Evolutionary conservation across 2,329 filamentous ascomycete species (phyloP), one percentile per base, ranked within the genome.

Genomic region (Apiospora koreana): DNA sequence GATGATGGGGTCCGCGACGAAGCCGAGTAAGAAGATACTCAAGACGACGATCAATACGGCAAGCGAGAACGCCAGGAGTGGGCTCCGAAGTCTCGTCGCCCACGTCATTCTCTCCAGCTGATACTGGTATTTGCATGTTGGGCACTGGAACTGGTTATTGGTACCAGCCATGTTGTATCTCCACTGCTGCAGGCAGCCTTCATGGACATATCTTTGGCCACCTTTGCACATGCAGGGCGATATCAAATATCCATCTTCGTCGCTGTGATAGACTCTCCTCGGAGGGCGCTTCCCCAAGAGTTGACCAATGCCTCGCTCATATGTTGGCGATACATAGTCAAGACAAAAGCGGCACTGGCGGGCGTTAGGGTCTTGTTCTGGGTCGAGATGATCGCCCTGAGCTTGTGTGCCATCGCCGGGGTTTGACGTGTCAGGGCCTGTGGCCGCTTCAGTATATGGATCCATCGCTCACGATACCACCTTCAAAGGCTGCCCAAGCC

Each of bases 161-260:
- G 91, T 97, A 75, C 95, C 94, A 70, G 93, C 88, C 42, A 84
- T 86, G 77, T 93, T 88, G 73, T 91, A 87, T 75, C 96, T 89
- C 94, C 95, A 98, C 14, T 89, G 86, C 76, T 93, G 89, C 66
- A 99, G 86, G 78, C 96, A 99, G 41, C 91, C 92, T 81, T 98
- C 94, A 80, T 99, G 96, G 31, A 98, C 94, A 81, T 97, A 98
- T 83, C 93, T 93, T 75, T 95, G 93, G 48, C 93, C 94, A 68
- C 96, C 96, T 83, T 94, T 97, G 87, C 96, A 99, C 82, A 92
- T 91, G 86, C 96, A 99, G 45, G 96, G 96, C 69, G 93, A 92
- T 75, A 98, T 88, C 38, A 99, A 85, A 67, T 94, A 91, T 48
- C 94, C 94, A 8, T 90, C 86, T 74, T 94, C 93, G 72, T 93